phyloP scores from a whole-genome alignment of 768 basidiomycete species.

The Vishniacozyma victoriae region DNA sequence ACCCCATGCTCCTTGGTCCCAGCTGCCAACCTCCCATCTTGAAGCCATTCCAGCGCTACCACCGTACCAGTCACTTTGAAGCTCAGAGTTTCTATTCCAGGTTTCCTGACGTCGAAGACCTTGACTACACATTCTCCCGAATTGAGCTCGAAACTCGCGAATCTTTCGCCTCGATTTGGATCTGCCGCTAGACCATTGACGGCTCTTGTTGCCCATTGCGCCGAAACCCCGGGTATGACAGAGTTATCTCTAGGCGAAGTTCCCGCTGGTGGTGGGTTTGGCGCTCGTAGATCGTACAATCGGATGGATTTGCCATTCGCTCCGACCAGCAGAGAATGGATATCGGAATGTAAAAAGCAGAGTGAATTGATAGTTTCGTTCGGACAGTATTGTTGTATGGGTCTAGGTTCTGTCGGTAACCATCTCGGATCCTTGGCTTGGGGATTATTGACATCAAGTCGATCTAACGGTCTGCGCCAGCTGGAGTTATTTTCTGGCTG shows the following conservation, averaged over 20 bases:
- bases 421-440: slow-evolving; percentile 5
- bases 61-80: slow-evolving; percentile 29
- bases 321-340: slow-evolving; percentile 23
- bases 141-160: slow-evolving; percentile 35
- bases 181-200: slow-evolving; percentile 32
- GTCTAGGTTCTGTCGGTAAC: slow-evolving; percentile 12
- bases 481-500: slow-evolving; percentile 8
- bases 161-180: slow-evolving; percentile 17
- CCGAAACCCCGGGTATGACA: background rate
- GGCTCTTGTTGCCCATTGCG: slow-evolving; percentile 29
- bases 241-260: background rate
- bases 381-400: slow-evolving; percentile 37
- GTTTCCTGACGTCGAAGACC: slow-evolving; percentile 38
- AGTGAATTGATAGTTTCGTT: slow-evolving; percentile 35
- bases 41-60: slow-evolving; percentile 22
- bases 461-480: slow-evolving; percentile 20
- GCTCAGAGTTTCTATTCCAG: slow-evolving; percentile 25
- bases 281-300: slow-evolving; percentile 31
- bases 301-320: slow-evolving; percentile 28
- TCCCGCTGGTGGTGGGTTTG: background rate
- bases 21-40: slow-evolving; percentile 22
- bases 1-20: slow-evolving; percentile 42
- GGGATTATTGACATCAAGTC: slow-evolving; percentile 23
- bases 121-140: slow-evolving; percentile 22
- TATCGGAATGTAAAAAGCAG: slow-evolving; percentile 17